phyloP scores from a whole-genome alignment of 2,329 filamentous ascomycete genomes.

The Arthrobotrys sinensis region DNA sequence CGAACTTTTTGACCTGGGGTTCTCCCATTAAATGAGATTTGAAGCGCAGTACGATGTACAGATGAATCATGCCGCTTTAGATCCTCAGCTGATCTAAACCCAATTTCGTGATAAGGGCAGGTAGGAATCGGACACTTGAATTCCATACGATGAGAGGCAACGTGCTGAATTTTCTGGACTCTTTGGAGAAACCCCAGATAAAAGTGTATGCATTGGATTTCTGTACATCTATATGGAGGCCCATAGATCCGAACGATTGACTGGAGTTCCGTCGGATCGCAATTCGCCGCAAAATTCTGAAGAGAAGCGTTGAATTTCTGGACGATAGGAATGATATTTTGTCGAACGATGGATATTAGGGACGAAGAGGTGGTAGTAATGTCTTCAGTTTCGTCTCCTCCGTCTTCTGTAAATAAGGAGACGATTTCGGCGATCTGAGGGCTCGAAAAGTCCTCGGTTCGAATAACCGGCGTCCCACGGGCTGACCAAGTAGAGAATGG shows the following conservation, averaged over 20 bases:
- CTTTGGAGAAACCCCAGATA: background rate
- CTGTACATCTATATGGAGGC: slow-evolving; percentile 2
- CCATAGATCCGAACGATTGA: slow-evolving; percentile 4
- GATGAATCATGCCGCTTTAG: background rate
- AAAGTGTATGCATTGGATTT: slow-evolving; percentile 2
- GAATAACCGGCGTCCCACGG: too few species aligned
- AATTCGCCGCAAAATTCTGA: background rate
- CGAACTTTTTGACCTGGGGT: background rate
- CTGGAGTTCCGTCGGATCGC: background rate
- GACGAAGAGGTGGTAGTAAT: too few species aligned
- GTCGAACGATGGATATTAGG: background rate
- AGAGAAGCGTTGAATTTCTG: slow-evolving; percentile 1
- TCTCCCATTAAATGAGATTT: too few species aligned
- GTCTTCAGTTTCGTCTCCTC: too few species aligned
- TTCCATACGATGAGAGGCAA: background rate
- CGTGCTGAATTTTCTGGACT: background rate
- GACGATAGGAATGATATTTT: background rate
- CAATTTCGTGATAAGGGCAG: slow-evolving; percentile 9
- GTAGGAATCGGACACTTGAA: slow-evolving; percentile 22
- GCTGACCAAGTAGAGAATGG: too few species aligned
- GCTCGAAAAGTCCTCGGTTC: too few species aligned
- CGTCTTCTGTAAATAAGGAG: too few species aligned
- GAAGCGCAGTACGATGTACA: background rate
- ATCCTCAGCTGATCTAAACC: background rate
- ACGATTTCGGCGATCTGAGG: too few species aligned